Conservation (phyloP, 2,329 filamentous ascomycete genomes). For the Plectosphaerella plurivora region DNA sequence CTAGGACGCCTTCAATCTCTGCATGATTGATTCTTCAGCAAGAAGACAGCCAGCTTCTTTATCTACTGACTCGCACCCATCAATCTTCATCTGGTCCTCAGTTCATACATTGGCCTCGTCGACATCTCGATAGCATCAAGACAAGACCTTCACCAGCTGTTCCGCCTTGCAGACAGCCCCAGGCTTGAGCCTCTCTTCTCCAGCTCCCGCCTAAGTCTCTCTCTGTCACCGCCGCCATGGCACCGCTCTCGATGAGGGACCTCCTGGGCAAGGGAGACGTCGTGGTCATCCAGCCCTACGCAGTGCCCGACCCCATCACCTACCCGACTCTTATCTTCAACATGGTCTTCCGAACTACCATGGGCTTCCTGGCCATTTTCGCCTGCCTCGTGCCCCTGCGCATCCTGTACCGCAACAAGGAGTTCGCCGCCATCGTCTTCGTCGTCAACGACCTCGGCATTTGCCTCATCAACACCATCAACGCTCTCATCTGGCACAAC, state of each 20-base stretch:
- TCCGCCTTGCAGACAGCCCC: too few species aligned
- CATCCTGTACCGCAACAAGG: constrained; percentile 46
- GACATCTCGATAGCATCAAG: too few species aligned
- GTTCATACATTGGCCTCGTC: too few species aligned
- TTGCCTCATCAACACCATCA: constrained; percentile 45
- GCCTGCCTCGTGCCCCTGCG: constrained; percentile 46
- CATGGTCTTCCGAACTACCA: constrained; percentile 41
- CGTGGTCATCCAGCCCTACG: neutral
- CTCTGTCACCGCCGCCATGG: constrained; percentile 5
- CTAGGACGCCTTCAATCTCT: too few species aligned
- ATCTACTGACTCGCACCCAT: too few species aligned
- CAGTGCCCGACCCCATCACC: constrained; percentile 15
- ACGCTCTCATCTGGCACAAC: constrained; percentile 48
- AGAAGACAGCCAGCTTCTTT: too few species aligned
- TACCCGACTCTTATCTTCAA: constrained; percentile 34
- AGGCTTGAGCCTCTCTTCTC: too few species aligned
- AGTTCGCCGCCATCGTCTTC: constrained; percentile 48
- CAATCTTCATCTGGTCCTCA: too few species aligned
- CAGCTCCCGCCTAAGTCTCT: too few species aligned
- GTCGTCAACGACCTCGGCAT: constrained; percentile 38
- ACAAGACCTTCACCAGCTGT: too few species aligned
- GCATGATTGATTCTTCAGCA: too few species aligned
- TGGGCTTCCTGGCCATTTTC: constrained; percentile 39
- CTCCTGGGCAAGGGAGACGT: neutral
- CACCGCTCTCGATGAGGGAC: neutral